Evolutionary conservation across 2,329 filamentous ascomycete species (phyloP).

Genomic region (Hypoxylon sp.): DNA sequence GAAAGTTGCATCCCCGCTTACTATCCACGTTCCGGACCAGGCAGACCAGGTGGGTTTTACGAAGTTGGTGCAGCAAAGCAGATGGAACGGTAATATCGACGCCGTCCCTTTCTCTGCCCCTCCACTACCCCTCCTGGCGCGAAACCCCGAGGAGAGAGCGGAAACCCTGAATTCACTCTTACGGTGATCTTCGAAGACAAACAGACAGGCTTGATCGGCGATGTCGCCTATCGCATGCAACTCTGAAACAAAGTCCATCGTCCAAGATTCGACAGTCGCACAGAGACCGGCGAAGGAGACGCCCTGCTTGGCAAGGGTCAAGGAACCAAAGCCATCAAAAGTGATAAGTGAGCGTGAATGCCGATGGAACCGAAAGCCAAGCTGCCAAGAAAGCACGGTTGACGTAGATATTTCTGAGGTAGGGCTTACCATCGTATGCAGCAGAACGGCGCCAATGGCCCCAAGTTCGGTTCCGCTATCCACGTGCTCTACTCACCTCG

Average conservation of each 20-base stretch:
- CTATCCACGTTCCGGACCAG: slow-evolving; percentile 32
- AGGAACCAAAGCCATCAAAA: slow-evolving; percentile 24
- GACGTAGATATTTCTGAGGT: slow-evolving; percentile 38
- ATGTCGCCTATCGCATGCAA: slow-evolving; percentile 34
- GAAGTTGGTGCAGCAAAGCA: slow-evolving; percentile 34
- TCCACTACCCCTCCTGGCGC: slow-evolving; percentile 14
- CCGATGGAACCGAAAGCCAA: slow-evolving; percentile 43
- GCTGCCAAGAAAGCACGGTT: slow-evolving; percentile 26
- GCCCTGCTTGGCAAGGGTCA: slow-evolving; percentile 22
- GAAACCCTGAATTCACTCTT: slow-evolving; percentile 32
- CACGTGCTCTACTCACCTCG: slow-evolving; percentile 42
- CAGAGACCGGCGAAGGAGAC: slow-evolving; percentile 22
- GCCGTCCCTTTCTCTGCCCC: slow-evolving; percentile 13
- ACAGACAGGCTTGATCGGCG: slow-evolving; percentile 34
- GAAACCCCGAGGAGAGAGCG: slow-evolving; percentile 24
- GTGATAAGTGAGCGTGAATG: slow-evolving; percentile 32
- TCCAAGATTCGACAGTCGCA: slow-evolving; percentile 29
- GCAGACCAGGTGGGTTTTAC: slow-evolving; percentile 34
- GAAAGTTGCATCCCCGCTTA: slow-evolving; percentile 38
- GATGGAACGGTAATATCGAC: slow-evolving; percentile 33
- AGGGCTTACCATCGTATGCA: slow-evolving; percentile 42
- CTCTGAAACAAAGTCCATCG: slow-evolving; percentile 30
- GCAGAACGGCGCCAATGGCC: slow-evolving; percentile 34
- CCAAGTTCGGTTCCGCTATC: slow-evolving; percentile 39
- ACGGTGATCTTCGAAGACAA: slow-evolving; percentile 36